Conservation (phyloP, 306 rosid species). For the Quercus parvula region DNA sequence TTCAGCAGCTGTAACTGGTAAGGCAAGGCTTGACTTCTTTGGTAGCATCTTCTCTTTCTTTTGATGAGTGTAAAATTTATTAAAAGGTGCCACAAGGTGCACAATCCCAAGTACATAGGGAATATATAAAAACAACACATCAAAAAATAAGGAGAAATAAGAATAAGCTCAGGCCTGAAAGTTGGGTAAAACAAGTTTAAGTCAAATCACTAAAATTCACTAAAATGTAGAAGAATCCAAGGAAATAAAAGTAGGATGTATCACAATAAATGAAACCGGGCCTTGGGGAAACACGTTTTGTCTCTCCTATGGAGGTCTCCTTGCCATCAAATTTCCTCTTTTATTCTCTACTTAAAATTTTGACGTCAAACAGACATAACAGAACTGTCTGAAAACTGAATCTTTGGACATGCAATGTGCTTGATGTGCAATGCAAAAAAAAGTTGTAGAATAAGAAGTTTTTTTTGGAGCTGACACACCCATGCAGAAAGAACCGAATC, state of each 20-base stretch:
- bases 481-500: too few species aligned
- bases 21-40: constrained; percentile 1
- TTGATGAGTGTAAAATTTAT: neutral
- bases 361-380: too few species aligned
- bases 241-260: too few species aligned
- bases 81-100: neutral
- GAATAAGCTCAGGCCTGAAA: neutral
- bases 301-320: neutral
- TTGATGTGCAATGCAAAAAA: too few species aligned
- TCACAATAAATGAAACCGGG: neutral
- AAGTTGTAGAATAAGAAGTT: too few species aligned
- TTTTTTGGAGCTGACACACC: too few species aligned
- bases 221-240: neutral
- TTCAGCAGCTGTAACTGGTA: constrained; percentile 88
- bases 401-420: too few species aligned
- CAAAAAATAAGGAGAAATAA: neutral
- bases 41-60: neutral
- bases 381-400: too few species aligned
- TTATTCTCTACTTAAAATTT: too few species aligned
- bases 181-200: too few species aligned
- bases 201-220: neutral
- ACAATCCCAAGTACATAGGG: neutral
- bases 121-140: neutral
- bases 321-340: too few species aligned
- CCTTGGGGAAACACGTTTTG: neutral